phyloP scores from a whole-genome alignment of 108 stramenopile species.

The Pseudonitzschia multistriata region DNA sequence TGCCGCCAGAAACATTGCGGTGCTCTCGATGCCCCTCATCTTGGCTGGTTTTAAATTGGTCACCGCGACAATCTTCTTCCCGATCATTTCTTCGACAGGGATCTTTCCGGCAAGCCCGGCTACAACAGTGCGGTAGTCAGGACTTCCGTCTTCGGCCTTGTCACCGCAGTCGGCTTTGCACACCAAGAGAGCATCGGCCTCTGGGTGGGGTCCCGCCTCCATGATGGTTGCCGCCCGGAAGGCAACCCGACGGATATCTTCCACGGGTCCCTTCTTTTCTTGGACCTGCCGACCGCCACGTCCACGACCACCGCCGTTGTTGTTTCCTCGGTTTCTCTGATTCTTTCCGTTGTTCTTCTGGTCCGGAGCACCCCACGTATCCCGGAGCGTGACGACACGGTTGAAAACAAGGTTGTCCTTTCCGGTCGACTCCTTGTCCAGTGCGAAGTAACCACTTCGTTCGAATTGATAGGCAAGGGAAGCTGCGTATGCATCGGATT shows the following conservation, averaged over 20 bases:
- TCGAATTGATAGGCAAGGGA: slow-evolving; percentile 86
- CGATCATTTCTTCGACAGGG: slow-evolving; percentile 55
- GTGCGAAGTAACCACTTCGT: slow-evolving; percentile 83
- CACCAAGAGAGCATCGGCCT: slow-evolving; percentile 82
- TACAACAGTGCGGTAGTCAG: slow-evolving; percentile 69
- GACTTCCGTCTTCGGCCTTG: slow-evolving; percentile 44
- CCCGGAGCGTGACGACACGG: slow-evolving; percentile 81
- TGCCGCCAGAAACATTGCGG: slow-evolving; percentile 81
- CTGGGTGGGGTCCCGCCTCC: slow-evolving; percentile 76
- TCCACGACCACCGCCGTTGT: slow-evolving; percentile 23
- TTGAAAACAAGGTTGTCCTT: slow-evolving; percentile 78
- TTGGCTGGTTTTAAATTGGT: slow-evolving; percentile 86
- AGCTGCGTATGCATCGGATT: slow-evolving; percentile 40
- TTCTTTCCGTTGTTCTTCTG: slow-evolving; percentile 16
- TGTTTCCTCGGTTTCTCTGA: slow-evolving; percentile 24
- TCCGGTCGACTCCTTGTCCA: slow-evolving; percentile 62
- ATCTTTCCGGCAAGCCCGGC: slow-evolving; percentile 80
- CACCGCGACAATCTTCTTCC: slow-evolving; percentile 66
- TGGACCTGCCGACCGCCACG: slow-evolving; percentile 21
- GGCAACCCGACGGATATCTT: slow-evolving; percentile 68
- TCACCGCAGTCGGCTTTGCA: slow-evolving; percentile 85
- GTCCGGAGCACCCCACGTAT: slow-evolving; percentile 66
- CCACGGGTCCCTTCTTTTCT: slow-evolving; percentile 30
- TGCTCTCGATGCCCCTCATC: slow-evolving; percentile 85
- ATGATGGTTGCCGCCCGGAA: slow-evolving; percentile 74